Conservation (phyloP, 1,284 basidiomycete genomes). For the Caloboletus firmus region DNA sequence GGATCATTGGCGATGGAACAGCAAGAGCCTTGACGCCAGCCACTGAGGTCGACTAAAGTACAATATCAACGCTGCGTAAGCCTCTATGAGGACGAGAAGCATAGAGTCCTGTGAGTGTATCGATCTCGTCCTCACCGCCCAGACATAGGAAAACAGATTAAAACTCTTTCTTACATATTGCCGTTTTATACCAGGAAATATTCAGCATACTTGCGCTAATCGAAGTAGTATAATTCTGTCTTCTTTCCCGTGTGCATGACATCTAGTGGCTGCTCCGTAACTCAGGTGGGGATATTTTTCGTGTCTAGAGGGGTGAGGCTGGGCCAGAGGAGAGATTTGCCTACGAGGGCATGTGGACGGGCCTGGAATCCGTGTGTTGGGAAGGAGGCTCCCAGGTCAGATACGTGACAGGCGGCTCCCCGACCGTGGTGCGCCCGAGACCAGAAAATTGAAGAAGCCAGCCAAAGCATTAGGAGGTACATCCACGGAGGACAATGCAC, state of each 20-base stretch:
- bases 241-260: background rate
- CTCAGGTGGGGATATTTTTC: background rate
- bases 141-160: background rate
- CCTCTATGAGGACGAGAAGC: background rate
- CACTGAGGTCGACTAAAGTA: background rate
- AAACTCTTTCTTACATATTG: background rate
- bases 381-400: too few relatives aligned
- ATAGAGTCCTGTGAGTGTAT: constrained; percentile 1
- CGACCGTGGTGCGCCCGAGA: too few relatives aligned
- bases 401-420: too few relatives aligned
- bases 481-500: too few relatives aligned
- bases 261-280: background rate
- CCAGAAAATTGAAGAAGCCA: too few relatives aligned
- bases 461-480: too few relatives aligned
- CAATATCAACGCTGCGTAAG: background rate
- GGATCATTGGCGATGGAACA: background rate
- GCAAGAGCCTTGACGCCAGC: background rate
- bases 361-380: too few relatives aligned
- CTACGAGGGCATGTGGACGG: too few relatives aligned
- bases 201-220: background rate
- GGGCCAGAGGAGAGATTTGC: too few relatives aligned
- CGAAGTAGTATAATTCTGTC: background rate
- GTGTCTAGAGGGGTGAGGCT: too few relatives aligned
- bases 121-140: background rate
- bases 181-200: background rate